Conservation (phyloP, 306 rosid genomes). For the Gastrolobium villosum region DNA sequence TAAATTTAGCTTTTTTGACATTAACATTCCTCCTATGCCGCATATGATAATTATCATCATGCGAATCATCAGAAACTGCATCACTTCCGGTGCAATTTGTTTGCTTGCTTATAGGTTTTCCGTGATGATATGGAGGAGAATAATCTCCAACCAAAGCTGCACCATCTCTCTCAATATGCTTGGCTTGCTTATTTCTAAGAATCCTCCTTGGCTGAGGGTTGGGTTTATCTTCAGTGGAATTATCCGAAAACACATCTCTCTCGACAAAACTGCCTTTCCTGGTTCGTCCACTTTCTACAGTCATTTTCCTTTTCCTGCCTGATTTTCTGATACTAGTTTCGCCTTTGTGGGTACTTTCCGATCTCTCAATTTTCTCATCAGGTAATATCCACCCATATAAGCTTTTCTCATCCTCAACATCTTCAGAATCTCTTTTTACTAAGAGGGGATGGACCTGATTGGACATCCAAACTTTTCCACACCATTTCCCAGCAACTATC, state of each 20-base stretch:
- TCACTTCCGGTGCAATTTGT: conserved; percentile 49
- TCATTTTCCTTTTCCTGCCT: conserved; percentile 80
- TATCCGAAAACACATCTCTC: conserved; percentile 52
- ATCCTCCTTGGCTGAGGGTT: conserved; percentile 47
- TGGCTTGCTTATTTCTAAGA: conserved; percentile 63
- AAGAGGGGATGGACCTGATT: conserved; percentile 92
- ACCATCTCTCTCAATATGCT: conserved; percentile 55
- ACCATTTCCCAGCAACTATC: conserved; percentile 97
- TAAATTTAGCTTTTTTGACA: conserved; percentile 35
- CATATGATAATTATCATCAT: conserved; percentile 46
- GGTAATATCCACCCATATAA: conserved; percentile 59
- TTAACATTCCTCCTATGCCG: conserved; percentile 37
- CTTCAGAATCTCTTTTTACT: conserved; percentile 70
- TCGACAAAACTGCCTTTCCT: conserved; percentile 65
- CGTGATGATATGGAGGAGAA: conserved; percentile 44
- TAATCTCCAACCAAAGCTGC: conserved; percentile 50
- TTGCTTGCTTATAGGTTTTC: conserved; percentile 45
- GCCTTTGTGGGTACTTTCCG: conserved; percentile 55
- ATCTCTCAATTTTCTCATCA: conserved; percentile 67
- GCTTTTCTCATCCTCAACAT: conserved; percentile 60
- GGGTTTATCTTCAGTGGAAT: conserved; percentile 52
- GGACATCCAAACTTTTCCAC: conserved; percentile 99
- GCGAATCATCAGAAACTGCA: conserved; percentile 52
- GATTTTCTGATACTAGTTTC: conserved; percentile 60
- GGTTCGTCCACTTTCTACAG: conserved; percentile 48